These are phyloP conservation scores for Trichoderma arundinaceum DNA, from an alignment of 2,329 filamentous ascomycete genomes.

Conservation along the genomic window DNA sequence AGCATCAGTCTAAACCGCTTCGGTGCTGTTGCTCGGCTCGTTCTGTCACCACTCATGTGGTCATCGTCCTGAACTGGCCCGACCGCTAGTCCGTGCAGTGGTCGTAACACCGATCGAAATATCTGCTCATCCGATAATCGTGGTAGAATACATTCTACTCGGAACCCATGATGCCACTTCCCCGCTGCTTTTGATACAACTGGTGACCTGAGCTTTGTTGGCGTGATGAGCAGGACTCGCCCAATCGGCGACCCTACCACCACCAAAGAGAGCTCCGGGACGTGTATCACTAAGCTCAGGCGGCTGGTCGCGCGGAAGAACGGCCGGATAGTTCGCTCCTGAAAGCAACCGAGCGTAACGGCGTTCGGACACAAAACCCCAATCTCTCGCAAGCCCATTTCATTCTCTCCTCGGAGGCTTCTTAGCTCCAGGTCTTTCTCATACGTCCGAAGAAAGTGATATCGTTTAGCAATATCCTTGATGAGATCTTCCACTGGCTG, in stretches of 20 bases:
- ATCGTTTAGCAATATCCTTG: slow-evolving; percentile 33
- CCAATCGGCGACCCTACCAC: slow-evolving; percentile 71
- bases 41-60: slow-evolving; percentile 36
- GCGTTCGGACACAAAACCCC: slow-evolving; percentile 43
- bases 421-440: slow-evolving; percentile 56
- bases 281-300: slow-evolving; percentile 65
- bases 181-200: slow-evolving; percentile 33
- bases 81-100: slow-evolving; percentile 71
- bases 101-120: slow-evolving; percentile 52
- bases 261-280: slow-evolving; percentile 74
- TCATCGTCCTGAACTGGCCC: slow-evolving; percentile 61
- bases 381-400: slow-evolving; percentile 37
- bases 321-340: slow-evolving; percentile 34
- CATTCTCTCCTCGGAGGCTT: slow-evolving; percentile 40
- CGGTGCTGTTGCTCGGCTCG: slow-evolving; percentile 39
- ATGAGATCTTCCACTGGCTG: neutral
- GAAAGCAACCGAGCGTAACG: slow-evolving; percentile 39
- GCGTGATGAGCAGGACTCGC: slow-evolving; percentile 67
- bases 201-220: slow-evolving; percentile 44
- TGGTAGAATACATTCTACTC: slow-evolving; percentile 60
- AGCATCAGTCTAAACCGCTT: slow-evolving; percentile 71
- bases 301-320: slow-evolving; percentile 46
- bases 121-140: slow-evolving; percentile 53
- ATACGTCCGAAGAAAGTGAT: slow-evolving; percentile 55
- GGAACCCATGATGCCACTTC: slow-evolving; percentile 52